Percentiles rank a stretch among this genome's conserved stretches.
These are phyloP conservation scores for Podila epicladia DNA, from an alignment of 192 early-diverging fungal species.

Conservation along the genomic window DNA sequence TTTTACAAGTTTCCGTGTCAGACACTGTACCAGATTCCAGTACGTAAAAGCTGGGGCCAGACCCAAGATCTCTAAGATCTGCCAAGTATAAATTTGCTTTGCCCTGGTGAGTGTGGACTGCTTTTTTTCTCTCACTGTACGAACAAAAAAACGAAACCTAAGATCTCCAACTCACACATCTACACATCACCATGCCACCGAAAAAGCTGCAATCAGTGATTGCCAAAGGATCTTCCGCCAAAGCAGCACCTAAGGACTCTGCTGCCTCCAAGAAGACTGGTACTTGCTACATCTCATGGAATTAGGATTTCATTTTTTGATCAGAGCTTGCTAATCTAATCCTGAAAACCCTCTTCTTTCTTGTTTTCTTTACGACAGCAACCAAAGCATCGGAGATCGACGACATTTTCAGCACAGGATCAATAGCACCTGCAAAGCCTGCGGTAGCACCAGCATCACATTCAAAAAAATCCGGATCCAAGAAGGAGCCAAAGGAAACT, in stretches of 20 bases:
- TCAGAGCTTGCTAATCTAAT: no score
- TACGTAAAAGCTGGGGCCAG: no score
- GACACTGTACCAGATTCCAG: no score
- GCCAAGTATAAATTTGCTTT: no score
- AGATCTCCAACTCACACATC: not conserved
- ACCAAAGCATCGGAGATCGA: slow-evolving; percentile 43
- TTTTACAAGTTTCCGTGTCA: no score
- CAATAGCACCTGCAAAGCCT: slow-evolving; percentile 13
- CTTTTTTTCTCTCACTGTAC: no score
- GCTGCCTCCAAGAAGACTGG: slow-evolving; percentile 11
- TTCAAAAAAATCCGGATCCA: not conserved
- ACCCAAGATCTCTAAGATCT: no score
- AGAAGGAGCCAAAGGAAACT: not conserved
- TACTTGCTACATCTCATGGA: not conserved
- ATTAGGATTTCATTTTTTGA: no score
- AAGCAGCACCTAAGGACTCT: slow-evolving; percentile 10
- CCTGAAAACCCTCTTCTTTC: not conserved
- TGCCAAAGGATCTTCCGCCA: slow-evolving; percentile 10
- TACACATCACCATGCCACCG: slow-evolving; percentile 25
- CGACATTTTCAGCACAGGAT: slow-evolving; percentile 45
- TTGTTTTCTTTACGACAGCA: not conserved
- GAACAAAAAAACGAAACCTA: not conserved
- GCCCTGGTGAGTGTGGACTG: no score
- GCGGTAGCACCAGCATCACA: not conserved
- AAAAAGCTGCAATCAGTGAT: slow-evolving; percentile 45